Evolutionary conservation across 805 yeast species (phyloP), one percentile per base, ranked within the genome.

Genomic region (Middelhovenomyces tepae): DNA sequence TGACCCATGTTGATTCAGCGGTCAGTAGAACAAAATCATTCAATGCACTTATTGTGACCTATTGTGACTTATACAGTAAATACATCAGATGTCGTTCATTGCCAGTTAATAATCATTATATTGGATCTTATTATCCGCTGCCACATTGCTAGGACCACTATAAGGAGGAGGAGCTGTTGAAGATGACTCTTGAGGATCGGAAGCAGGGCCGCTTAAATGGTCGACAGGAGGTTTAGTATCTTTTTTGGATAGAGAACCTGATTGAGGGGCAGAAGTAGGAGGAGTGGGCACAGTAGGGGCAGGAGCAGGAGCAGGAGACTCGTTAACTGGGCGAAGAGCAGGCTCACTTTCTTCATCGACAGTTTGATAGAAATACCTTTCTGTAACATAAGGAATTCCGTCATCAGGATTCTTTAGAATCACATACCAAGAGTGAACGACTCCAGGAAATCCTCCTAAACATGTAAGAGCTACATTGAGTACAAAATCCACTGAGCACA

Each of bases 391-490:
- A 22, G 45, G 44, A 26, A 36, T 43, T 26, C 44, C 50, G 34
- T 37, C 48, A 15, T 38, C 40, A 16, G 42, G 46, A 38, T 59
- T 54, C 45, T 44, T 54, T 36, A 59, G 44, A 26, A 74, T 71
- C 29, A 77, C 61, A 48, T 71, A 77, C 31, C 77, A 57, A 4
- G 84, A 77, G 47, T 78, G 84, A 10, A 78, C 51, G 32, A 76
- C 67, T 38, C 83, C 86, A 2, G 86, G 86, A 30, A 78, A 56
- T 47, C 70, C 75, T 16, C 82, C 83, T 36, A 78, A 57, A 34
- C 69, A 42, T 4, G 83, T 71, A 47, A 78, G 64, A 17, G 75
- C 44, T 19, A 74, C 56, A 50, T 77, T 77, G 40, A 78, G 34
- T 16, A 66, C 46, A 10, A 67, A 50, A 31, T 79, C 82, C 21